Evolutionary conservation across 129 eudicot genomes (phyloP).

Genomic region (Kitagawia praeruptora): DNA sequence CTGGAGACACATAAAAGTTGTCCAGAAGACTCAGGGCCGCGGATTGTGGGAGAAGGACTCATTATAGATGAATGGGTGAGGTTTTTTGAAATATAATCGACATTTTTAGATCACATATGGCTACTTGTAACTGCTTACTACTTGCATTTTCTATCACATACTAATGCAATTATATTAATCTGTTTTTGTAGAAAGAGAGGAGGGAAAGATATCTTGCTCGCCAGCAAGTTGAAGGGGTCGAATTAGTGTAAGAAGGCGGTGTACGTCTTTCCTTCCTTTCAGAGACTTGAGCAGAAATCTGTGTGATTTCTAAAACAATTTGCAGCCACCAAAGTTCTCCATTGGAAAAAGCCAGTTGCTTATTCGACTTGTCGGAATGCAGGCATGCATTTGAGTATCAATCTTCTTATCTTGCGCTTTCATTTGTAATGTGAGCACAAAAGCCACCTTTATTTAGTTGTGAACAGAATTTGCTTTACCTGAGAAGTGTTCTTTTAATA

Average conservation of each 20-base stretch:
- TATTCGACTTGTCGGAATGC: background rate
- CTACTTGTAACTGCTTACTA: background rate
- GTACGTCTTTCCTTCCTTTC: background rate
- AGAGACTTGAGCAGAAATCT: background rate
- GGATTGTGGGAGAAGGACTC: slow-evolving; percentile 77
- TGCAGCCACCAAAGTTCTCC: background rate
- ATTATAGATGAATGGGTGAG: slow-evolving; percentile 97
- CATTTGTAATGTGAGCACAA: background rate
- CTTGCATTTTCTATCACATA: background rate
- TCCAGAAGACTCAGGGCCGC: slow-evolving; percentile 65
- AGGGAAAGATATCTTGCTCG: slow-evolving; percentile 87
- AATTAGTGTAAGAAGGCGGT: slow-evolving; percentile 39
- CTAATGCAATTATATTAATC: background rate
- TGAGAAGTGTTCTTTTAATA: background rate
- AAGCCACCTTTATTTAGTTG: background rate
- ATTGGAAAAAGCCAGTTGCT: background rate
- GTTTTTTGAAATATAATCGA: background rate
- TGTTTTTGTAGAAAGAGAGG: slow-evolving; percentile 72
- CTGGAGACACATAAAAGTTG: slow-evolving; percentile 69
- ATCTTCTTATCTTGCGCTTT: background rate
- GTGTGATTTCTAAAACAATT: background rate
- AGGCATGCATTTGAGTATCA: background rate
- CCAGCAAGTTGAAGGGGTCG: slow-evolving; percentile 79
- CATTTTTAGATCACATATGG: background rate
- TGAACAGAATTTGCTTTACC: background rate